phyloP scores from a whole-genome alignment of 2,329 filamentous ascomycete species.

The Zymoseptoria brevis region DNA sequence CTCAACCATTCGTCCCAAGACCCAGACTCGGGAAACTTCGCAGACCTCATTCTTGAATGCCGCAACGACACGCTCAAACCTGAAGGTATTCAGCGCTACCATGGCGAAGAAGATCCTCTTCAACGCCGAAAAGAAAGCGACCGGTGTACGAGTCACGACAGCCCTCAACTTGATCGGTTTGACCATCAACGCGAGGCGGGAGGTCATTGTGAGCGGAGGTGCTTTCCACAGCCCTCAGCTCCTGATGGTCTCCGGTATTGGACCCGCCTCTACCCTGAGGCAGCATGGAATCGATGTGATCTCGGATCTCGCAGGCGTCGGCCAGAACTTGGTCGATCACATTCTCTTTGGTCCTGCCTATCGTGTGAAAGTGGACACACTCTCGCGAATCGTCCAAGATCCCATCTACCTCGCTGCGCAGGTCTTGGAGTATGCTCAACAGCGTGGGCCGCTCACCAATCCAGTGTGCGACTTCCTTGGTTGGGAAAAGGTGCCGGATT shows the following conservation, averaged over 20 bases:
- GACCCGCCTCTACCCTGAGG: constrained; percentile 42
- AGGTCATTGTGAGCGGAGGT: constrained; percentile 44
- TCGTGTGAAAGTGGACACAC: constrained; percentile 19
- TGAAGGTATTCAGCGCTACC: constrained; percentile 27
- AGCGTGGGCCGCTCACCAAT: constrained; percentile 11
- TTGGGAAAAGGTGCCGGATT: constrained; percentile 18
- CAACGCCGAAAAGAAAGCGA: constrained; percentile 23
- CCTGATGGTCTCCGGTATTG: constrained; percentile 56
- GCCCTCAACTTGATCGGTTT: constrained; percentile 4
- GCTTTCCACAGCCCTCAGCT: constrained; percentile 58
- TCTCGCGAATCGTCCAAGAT: constrained; percentile 13
- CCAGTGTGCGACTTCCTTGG: constrained; percentile 12
- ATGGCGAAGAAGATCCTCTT: constrained; percentile 25
- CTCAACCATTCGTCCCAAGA: constrained; percentile 13
- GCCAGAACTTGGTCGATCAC: constrained; percentile 57
- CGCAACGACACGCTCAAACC: constrained; percentile 18
- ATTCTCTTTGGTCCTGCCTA: constrained; percentile 31
- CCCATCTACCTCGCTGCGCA: constrained; percentile 6
- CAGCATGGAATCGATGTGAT: constrained; percentile 47
- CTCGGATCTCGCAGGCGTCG: constrained; percentile 53
- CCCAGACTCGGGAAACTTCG: constrained; percentile 15
- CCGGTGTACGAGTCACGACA: constrained; percentile 12
- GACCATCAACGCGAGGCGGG: constrained; percentile 29
- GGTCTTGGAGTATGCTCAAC: constrained; percentile 10
- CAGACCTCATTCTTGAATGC: constrained; percentile 25